Evolutionary conservation across 441 rosid species (phyloP), one percentile per base, ranked within the genome.

Genomic region (Gossypium trilobum): DNA sequence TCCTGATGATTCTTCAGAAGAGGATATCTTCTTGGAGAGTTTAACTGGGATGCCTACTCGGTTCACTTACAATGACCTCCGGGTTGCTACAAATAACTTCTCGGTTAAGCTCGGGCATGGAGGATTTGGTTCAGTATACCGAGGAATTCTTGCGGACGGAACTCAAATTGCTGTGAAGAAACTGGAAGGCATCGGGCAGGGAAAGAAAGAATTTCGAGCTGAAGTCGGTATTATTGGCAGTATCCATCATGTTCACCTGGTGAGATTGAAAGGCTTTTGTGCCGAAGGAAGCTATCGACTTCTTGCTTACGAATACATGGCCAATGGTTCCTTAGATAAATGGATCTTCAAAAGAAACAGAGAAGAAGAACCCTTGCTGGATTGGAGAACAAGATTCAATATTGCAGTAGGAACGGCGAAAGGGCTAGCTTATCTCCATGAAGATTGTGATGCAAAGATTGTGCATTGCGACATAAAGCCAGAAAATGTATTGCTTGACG

Each of bases 401-500:
- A 94, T 94, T 4, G 97, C 99, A 0, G 25, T 94, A 0, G 97
- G 99, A 33, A 94, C 97, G 1, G 99, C 97, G 0, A 92, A 90
- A 79, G 99, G 97, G 8, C 82, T 94, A 23, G 99, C 99, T 44
- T 94, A 94, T 65, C 87, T 92, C 52, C 99, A 94, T 5, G 92
- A 86, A 79, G 97, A 92, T 51, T 94, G 99, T 11, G 97, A 92
- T 44, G 81, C 75, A 5, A 89, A 88, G 79, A 92, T 94, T 17
- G 76, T 94, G 29, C 99, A 94, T 11, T 94, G 99, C 5, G 99
- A 94, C 79, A 89, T 92, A 54, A 94, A 94, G 77, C 99, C 99
- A 0, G 99, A 94, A 75, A 94, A 94, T 70, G 93, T 92, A 57
- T 92, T 94, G 23, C 85, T 94, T 19, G 97, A 92, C 56, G 93